Base-by-base conservation (phyloP, 345 rosid genomes). In the Bruguiera gymnorhiza region DNA sequence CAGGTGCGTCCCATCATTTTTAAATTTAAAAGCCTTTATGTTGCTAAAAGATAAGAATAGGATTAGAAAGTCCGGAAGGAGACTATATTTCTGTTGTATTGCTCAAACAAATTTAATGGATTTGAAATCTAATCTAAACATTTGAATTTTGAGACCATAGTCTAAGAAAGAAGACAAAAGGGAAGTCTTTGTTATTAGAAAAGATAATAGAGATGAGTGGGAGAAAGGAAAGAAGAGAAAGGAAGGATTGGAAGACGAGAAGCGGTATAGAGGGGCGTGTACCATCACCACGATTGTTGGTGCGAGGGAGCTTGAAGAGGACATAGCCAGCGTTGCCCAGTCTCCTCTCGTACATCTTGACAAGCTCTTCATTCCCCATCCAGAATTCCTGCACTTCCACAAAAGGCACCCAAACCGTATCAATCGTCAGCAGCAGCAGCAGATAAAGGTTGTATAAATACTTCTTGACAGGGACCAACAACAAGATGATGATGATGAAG, bases 241-340 rank as follows among this genome's bases (percentile, higher is more conserved):
- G 23, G 18, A 27, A 27, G 8, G 48, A 27, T 6, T 8, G 8
- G 43, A 16, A n/a, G 57, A 13, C 39, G 19, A 7, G 15, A 66
- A 20, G 19, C 37, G 31, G 43, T 0, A 63, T 8, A 4, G 16
- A 29, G 18, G 18, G 30, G 10, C 29, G 65, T 55, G 27, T 81
- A 94, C 98, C 98, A 78, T 94, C 98, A 4, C 96, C 97, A 1
- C 98, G 95, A 72, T 94, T 94, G 84, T 91, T 91, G 69, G 98
- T 93, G 26, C 98, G 89, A 10, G 81, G 91, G 54, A 89, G 96
- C 84, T 91, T 85, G 80, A 82, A 91, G 77, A 75, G 78, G 62
- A 81, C 73, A 82, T 93, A 93, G 69, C 98, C 97, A 74, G 96
- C 98, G 65, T 85, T 91, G 19, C 86, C 83, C 60, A 93, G 88